Conservation (phyloP, 2,329 filamentous ascomycete species). For the Aspergillus tubingensis region DNA sequence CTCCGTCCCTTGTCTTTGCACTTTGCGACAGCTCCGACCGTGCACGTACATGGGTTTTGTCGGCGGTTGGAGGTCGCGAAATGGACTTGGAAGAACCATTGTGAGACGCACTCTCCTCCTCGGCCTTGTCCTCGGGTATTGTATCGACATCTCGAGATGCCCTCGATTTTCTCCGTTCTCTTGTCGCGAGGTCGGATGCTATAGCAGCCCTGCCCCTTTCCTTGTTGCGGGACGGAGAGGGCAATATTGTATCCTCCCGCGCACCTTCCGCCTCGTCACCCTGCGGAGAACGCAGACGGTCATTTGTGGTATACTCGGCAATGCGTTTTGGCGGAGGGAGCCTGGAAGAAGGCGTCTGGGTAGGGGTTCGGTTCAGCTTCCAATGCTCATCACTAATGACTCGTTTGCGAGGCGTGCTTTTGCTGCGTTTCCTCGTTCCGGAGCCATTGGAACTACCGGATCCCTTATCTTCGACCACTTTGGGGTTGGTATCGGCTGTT, state of each 20-base stretch:
- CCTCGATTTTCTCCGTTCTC: constrained; percentile 28
- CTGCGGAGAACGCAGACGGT: constrained; percentile 27
- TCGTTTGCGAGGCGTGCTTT: constrained; percentile 78
- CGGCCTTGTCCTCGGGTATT: constrained; percentile 22
- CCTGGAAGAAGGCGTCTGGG: constrained; percentile 44
- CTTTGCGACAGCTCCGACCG: constrained; percentile 27
- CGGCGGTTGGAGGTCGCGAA: constrained; percentile 26
- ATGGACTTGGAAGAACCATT: constrained; percentile 22
- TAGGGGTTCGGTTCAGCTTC: constrained; percentile 55
- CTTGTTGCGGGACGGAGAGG: constrained; percentile 27
- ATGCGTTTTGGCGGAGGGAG: constrained; percentile 46
- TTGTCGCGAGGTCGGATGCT: constrained; percentile 25
- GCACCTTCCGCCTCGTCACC: constrained; percentile 29
- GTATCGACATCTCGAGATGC: constrained; percentile 25
- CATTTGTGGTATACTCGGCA: constrained; percentile 41
- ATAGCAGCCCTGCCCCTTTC: constrained; percentile 32
- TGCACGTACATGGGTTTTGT: constrained; percentile 25
- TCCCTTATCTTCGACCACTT: constrained; percentile 27
- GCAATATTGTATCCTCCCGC: constrained; percentile 26
- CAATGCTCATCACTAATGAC: constrained; percentile 94
- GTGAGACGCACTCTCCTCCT: constrained; percentile 20
- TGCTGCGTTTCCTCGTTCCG: constrained; percentile 44
- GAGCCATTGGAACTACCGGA: constrained; percentile 20
- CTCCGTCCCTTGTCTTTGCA: constrained; percentile 29
- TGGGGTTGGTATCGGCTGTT: constrained; percentile 27